Base-by-base conservation (phyloP, 495 filamentous ascomycete species). In the Mytilinidion resinicola region DNA sequence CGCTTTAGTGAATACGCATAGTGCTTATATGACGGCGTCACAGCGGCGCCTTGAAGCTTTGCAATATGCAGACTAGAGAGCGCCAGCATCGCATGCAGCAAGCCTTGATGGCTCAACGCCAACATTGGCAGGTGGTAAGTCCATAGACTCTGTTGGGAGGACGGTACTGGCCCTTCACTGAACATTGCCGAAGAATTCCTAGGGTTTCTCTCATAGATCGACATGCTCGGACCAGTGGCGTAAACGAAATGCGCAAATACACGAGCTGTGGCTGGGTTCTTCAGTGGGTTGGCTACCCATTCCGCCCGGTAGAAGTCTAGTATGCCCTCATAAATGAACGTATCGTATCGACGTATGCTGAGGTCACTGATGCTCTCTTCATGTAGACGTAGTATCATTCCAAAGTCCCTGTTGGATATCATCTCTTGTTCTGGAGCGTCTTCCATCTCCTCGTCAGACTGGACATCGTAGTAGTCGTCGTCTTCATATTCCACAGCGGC, bases 231-330 rank as follows among this genome's bases (percentile, higher is more conserved):
- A 0, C 87, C 93, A 1, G 91, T 96, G 8, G 91, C 85, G 63
- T 90, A 85, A 25, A 96, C 83, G 70, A 96, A 98, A 73, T 97
- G 90, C 67, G 86, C 85, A 69, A 97, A 98, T 14, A 96, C 82
- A 35, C 86, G 82, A 9, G 90, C 90, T 0, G 90, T 95, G 55
- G 85, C 84, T 2, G 82, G 79, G 66, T 97, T 91, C 64, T 84
- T 88, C 21, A 96, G 73, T 5, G 91, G 93, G 36, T 89, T 91
- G 3, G 85, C 89, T 17, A 80, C 76, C 21, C 85, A 79, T 4
- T 87, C 84, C 4, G 90, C 87, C 14, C 77, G 78, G 62, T 98
- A 97, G 0, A 80, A 81, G 10, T 87, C 82, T 9, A 98, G 80
- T n/a, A 91, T 77, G 54, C 88, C 86, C 1, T 84, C 79, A 51